Conservation (phyloP, 495 filamentous ascomycete genomes). For the Acidiella bohemica region DNA sequence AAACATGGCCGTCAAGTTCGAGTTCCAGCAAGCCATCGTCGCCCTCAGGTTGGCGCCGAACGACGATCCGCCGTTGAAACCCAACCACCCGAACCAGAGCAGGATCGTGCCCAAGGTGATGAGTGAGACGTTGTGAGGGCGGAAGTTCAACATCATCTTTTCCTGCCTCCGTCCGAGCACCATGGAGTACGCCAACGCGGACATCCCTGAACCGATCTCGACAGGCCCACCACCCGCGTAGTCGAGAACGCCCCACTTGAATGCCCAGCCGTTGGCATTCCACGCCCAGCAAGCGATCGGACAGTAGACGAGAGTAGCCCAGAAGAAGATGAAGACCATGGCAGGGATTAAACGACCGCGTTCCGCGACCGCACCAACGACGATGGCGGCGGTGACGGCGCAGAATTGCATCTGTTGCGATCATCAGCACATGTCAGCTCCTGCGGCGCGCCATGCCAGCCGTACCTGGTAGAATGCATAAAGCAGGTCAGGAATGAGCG, state of each 20-base stretch:
- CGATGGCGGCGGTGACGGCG: conserved; percentile 80
- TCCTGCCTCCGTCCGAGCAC: conserved; percentile 93
- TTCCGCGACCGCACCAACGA: conserved; percentile 84
- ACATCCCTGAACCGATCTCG: conserved; percentile 89
- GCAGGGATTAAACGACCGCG: conserved; percentile 87
- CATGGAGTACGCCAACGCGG: conserved; percentile 87
- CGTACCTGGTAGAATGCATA: conserved; percentile 58
- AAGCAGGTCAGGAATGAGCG: conserved; percentile 48
- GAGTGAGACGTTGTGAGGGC: conserved; percentile 91
- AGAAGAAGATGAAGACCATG: conserved; percentile 90
- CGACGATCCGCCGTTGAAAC: conserved; percentile 95
- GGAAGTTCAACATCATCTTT: conserved; percentile 91
- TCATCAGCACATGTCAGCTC: not conserved
- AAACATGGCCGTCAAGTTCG: conserved; percentile 81
- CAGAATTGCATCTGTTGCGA: conserved; percentile 79
- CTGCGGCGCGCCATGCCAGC: not conserved
- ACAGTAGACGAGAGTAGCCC: conserved; percentile 96
- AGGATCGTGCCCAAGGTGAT: conserved; percentile 91
- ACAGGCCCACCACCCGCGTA: conserved; percentile 96
- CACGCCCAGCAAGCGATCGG: conserved; percentile 91
- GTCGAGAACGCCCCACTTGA: conserved; percentile 83
- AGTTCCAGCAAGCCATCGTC: conserved; percentile 94
- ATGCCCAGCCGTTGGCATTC: conserved; percentile 89
- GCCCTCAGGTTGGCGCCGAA: conserved; percentile 94
- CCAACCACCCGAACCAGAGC: conserved; percentile 98